A percentile compares a stretch with the other conserved stretches of the same genome.
Evolutionary conservation across 768 basidiomycete species (phyloP).

Genomic region (Pholiota molesta): DNA sequence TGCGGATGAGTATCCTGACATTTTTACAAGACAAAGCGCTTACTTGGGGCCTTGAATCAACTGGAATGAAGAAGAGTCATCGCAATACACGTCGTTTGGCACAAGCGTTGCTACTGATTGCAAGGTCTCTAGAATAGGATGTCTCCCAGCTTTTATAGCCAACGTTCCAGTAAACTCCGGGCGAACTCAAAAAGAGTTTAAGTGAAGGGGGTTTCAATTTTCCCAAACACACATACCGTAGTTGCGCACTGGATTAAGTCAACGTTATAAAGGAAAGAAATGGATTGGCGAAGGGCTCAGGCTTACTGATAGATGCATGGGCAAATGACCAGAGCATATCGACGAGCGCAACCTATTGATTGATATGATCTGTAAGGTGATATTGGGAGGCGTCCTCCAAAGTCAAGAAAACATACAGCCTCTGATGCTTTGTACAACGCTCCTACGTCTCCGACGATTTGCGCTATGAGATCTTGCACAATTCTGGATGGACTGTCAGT

Average conservation of each 20-base stretch:
- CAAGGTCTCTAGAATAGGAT: conserved; percentile 82
- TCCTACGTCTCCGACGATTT: conserved; percentile 73
- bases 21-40: conserved; percentile 24
- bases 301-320: conserved; percentile 77
- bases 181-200: conserved; percentile 54
- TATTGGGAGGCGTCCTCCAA: background rate
- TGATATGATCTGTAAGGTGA: background rate
- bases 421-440: conserved; percentile 91
- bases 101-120: conserved; percentile 72
- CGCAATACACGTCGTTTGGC: conserved; percentile 90
- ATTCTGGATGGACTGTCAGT: conserved; percentile 48
- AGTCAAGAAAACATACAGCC: conserved; percentile 50
- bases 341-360: conserved; percentile 72
- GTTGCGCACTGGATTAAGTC: conserved; percentile 40
- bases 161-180: conserved; percentile 91
- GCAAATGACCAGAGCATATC: conserved; percentile 94
- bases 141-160: conserved; percentile 86
- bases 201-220: background rate
- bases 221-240: conserved; percentile 36
- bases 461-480: conserved; percentile 73
- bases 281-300: background rate
- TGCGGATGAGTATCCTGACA: background rate
- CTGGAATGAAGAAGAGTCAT: conserved; percentile 84
- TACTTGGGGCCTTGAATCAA: conserved; percentile 92
- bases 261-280: background rate